Evolutionary conservation across 371 early-diverging fungal species (phyloP), one percentile per base, ranked within the genome.

Genomic region (Mucor piriformis): DNA sequence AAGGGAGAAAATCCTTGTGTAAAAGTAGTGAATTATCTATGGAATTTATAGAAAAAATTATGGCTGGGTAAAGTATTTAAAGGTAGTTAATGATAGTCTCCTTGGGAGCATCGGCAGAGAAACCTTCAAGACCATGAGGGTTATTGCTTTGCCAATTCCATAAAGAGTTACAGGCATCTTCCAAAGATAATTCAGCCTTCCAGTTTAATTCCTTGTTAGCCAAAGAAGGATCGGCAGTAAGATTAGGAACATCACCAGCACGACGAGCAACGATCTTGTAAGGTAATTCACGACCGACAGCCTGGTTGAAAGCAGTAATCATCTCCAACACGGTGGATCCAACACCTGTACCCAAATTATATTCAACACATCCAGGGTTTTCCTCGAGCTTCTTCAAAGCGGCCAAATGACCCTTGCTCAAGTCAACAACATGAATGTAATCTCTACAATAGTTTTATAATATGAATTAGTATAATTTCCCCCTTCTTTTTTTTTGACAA

Each of bases 251-350:
- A 77, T 95, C 95, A n/a, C 95, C 95, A 15, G 88, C 62, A 43
- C 95, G 89, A 57, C 93, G 85, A 20, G 55, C 77, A n/a, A 75
- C 79, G 29, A 88, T 69, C 49, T 78, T 79, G 61, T 80, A 86
- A 8, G 91, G 89, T 25, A 94, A 79, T 5, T 80, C 71, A 18
- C 76, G 78, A 20, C 89, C 88, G 7, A 85, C 84, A 15, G 88
- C 89, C 46, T 77, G 77, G 37, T 84, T 82, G 77, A 97, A 90
- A 51, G 86, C 89, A 1, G 79, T 61, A 21, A 97, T 84, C 85
- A 97, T 92, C 32, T 95, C 93, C 48, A 94, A 72, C 20, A 97
- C 97, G 1, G 95, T 87, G 66, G 83, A 86, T 34, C 96, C 95
- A 13, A 70, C 57, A 33, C 96, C 97, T 6, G 93, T 89, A 50